phyloP scores from a whole-genome alignment of 2,329 filamentous ascomycete species.

The Gaeumannomyces sp. region DNA sequence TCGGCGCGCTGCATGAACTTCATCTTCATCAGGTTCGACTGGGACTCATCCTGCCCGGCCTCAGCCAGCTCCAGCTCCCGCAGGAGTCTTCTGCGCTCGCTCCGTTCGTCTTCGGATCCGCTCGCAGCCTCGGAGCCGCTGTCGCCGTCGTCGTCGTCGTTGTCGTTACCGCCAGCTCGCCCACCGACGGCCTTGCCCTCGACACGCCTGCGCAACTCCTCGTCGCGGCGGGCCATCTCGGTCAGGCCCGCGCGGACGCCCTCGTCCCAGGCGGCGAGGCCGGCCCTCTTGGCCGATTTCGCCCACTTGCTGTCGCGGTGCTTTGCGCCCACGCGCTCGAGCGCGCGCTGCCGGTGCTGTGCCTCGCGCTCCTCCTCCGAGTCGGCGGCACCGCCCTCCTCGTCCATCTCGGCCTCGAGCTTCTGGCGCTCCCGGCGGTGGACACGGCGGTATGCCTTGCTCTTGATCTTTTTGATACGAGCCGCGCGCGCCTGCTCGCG shows the following conservation, averaged over 20 bases:
- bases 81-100: slow-evolving; percentile 45
- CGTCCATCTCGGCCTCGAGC: slow-evolving; percentile 45
- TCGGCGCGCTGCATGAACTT: slow-evolving; percentile 94
- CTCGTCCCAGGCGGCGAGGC: slow-evolving; percentile 81
- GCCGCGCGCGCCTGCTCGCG: slow-evolving; percentile 83
- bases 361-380: slow-evolving; percentile 61
- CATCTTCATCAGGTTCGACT: slow-evolving; percentile 71
- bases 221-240: slow-evolving; percentile 76
- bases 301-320: slow-evolving; percentile 91
- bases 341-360: slow-evolving; percentile 67
- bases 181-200: slow-evolving; percentile 33
- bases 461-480: slow-evolving; percentile 98
- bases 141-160: slow-evolving; percentile 18
- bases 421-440: slow-evolving; percentile 70
- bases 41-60: slow-evolving; percentile 40
- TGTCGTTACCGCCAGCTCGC: slow-evolving; percentile 13
- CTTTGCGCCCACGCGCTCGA: slow-evolving; percentile 78
- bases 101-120: slow-evolving; percentile 53
- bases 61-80: slow-evolving; percentile 39
- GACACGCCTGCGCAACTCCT: slow-evolving; percentile 73
- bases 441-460: slow-evolving; percentile 86
- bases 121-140: slow-evolving; percentile 42
- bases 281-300: slow-evolving; percentile 72
- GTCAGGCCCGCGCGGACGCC: slow-evolving; percentile 71
- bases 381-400: slow-evolving; percentile 52